A percentile compares a stretch with the other conserved stretches of the same genome.
Evolutionary conservation across 73 alveolate species (phyloP).

Genomic region (Paramecium sexaurelia): DNA sequence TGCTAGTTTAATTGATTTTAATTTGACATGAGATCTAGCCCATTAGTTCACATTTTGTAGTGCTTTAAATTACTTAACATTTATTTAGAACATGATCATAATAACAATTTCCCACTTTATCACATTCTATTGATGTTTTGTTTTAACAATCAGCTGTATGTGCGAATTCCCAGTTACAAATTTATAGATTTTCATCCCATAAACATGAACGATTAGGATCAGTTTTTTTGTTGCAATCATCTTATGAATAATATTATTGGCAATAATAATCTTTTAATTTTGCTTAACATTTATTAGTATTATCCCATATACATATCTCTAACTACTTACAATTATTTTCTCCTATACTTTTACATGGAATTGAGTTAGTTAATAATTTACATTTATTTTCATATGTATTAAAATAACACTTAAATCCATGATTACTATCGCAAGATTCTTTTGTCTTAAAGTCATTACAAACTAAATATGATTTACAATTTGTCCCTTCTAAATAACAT

Average conservation of each 20-base stretch:
- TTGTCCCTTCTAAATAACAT: not conserved
- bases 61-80: not conserved
- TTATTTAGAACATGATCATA: not conserved
- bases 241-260: not conserved
- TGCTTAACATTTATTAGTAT: not conserved
- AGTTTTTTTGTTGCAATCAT: not conserved
- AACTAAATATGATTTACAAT: conserved; percentile 5
- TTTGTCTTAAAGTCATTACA: not conserved
- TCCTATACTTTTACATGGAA: not conserved
- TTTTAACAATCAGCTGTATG: not conserved
- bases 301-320: not conserved
- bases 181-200: not conserved
- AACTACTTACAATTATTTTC: not conserved
- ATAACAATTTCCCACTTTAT: not conserved
- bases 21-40: not conserved
- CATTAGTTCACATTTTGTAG: not conserved
- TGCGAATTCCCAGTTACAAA: not conserved
- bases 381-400: not conserved
- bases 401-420: conserved; percentile 6
- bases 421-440: not conserved
- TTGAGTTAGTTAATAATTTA: not conserved
- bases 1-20: not conserved
- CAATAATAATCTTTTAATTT: not conserved
- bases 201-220: not conserved
- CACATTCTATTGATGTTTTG: not conserved